These are phyloP conservation scores for Fraxinus americana DNA, from an alignment of 257 asterid genomes.

Conservation along the genomic window DNA sequence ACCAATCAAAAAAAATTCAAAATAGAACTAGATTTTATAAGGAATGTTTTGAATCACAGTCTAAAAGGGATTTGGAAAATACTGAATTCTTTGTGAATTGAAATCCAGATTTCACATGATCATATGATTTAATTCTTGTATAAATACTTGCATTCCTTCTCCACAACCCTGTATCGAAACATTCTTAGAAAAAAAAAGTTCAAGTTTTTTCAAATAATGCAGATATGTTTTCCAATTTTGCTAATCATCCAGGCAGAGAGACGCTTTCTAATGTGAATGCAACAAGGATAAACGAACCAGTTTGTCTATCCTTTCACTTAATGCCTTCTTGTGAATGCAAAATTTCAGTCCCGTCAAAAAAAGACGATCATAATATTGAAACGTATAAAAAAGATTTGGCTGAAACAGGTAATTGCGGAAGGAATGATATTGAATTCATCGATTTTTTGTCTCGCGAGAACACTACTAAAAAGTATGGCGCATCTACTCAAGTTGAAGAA, in stretches of 20 bases:
- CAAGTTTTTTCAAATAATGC: neutral
- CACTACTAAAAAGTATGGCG: neutral
- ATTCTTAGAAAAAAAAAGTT: neutral
- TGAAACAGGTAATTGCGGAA: too few species aligned
- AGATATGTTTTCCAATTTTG: neutral
- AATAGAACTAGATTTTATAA: neutral
- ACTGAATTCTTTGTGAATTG: neutral
- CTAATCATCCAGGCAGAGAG: neutral
- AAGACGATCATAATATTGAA: neutral
- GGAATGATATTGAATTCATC: neutral
- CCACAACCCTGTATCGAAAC: neutral
- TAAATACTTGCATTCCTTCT: neutral
- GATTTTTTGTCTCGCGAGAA: neutral
- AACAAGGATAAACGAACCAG: neutral
- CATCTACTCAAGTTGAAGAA: neutral
- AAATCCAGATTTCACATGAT: neutral
- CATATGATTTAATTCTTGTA: neutral
- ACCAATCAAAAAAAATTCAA: too few species aligned
- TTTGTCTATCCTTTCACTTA: neutral
- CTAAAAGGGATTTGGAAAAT: neutral
- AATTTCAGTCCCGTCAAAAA: neutral
- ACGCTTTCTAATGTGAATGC: neutral
- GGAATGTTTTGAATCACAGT: too few species aligned
- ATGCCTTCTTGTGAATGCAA: neutral
- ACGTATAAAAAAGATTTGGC: too few species aligned